Evolutionary conservation across 2,329 filamentous ascomycete genomes (phyloP).

Genomic region (Catunica adiposa): DNA sequence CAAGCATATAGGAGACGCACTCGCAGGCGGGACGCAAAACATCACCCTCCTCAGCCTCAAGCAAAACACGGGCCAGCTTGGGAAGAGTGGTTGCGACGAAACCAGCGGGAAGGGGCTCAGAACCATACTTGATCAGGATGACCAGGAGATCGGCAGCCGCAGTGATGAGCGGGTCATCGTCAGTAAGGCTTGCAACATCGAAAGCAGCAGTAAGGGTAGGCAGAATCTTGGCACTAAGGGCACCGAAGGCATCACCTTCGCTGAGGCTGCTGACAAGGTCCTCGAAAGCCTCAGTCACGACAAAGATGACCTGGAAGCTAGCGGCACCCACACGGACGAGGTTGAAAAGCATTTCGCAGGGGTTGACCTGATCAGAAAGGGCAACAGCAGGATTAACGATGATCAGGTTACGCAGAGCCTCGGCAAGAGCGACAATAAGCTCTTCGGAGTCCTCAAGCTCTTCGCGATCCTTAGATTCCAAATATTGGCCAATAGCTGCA

Average conservation of each 20-base stretch:
- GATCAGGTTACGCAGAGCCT: conserved; percentile 71
- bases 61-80: conserved; percentile 66
- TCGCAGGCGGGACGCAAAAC: conserved; percentile 74
- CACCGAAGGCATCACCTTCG: conserved; percentile 52
- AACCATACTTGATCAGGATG: conserved; percentile 65
- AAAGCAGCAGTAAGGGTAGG: conserved; percentile 80
- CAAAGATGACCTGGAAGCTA: conserved; percentile 79
- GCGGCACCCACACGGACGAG: conserved; percentile 75
- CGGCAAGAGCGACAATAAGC: conserved; percentile 74
- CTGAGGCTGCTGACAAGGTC: conserved; percentile 59
- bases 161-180: conserved; percentile 70
- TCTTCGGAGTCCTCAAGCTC: conserved; percentile 84
- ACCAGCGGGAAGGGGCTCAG: conserved; percentile 68
- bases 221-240: conserved; percentile 69
- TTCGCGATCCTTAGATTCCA: conserved; percentile 61
- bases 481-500: conserved; percentile 52
- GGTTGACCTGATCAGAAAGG: conserved; percentile 53
- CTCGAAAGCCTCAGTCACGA: conserved; percentile 83
- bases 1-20: conserved; percentile 74
- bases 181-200: conserved; percentile 69
- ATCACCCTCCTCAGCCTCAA: conserved; percentile 73
- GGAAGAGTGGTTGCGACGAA: conserved; percentile 77
- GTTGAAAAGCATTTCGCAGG: conserved; percentile 70
- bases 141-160: conserved; percentile 73
- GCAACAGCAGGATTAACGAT: conserved; percentile 60